Evolutionary conservation across 176 grass and related monocot genomes (phyloP).

Genomic region (Oryza glumipatula): DNA sequence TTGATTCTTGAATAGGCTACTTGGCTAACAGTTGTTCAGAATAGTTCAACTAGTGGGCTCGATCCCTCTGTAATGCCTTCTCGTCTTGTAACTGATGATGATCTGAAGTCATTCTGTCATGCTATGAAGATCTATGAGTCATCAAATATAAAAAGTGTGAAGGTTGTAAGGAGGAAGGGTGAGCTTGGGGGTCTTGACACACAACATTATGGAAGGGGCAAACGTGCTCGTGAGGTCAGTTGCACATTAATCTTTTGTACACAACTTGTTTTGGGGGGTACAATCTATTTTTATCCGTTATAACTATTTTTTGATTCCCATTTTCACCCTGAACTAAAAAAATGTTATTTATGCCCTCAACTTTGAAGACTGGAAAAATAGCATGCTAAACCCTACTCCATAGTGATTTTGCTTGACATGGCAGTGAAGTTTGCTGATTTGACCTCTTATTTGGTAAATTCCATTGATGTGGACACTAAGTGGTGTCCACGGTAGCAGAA

Average conservation of each 20-base stretch:
- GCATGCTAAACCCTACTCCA: neutral
- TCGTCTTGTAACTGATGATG: slow-evolving; percentile 92
- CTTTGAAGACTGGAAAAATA: neutral
- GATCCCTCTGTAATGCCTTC: slow-evolving; percentile 61
- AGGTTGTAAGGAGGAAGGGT: slow-evolving; percentile 71
- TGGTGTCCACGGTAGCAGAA: neutral
- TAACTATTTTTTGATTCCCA: neutral
- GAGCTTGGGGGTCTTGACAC: slow-evolving; percentile 81
- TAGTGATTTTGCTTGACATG: neutral
- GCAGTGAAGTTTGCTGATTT: neutral
- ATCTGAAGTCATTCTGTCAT: slow-evolving; percentile 76
- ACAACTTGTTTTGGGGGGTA: neutral
- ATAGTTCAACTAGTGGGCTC: slow-evolving; percentile 58
- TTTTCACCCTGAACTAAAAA: neutral
- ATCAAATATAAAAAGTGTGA: slow-evolving; percentile 53
- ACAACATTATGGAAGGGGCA: slow-evolving; percentile 94
- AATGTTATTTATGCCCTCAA: neutral
- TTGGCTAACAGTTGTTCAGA: slow-evolving; percentile 77
- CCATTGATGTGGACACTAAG: neutral
- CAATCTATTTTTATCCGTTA: neutral
- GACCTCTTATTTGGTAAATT: neutral
- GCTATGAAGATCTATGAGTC: slow-evolving; percentile 89
- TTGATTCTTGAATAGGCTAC: slow-evolving; percentile 50
- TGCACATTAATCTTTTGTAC: slow-evolving; percentile 8
- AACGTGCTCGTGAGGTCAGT: slow-evolving; percentile 94